Evolutionary conservation across 352 stramenopile genomes (phyloP).

Genomic region (Globisporangium rhizosaccharum): DNA sequence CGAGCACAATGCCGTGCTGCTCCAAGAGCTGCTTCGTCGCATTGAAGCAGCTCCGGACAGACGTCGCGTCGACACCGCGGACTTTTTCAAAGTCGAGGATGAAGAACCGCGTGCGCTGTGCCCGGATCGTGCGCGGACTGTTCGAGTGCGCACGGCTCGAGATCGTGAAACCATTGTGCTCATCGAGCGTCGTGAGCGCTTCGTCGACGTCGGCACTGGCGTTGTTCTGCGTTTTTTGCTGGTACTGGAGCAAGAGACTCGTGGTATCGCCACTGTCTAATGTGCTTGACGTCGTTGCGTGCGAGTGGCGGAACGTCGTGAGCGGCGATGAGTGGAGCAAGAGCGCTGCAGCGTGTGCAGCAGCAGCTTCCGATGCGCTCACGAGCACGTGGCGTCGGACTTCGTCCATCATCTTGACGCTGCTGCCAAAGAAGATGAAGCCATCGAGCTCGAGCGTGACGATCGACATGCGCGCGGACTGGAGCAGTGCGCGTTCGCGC

Average conservation of each 20-base stretch:
- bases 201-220: conserved; percentile 16
- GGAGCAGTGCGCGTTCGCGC: conserved; percentile 64
- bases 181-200: conserved; percentile 57
- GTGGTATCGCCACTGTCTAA: not conserved
- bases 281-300: not conserved
- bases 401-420: conserved; percentile 85
- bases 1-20: conserved; percentile 69
- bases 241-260: not conserved
- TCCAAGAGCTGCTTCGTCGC: conserved; percentile 75
- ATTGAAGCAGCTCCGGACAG: conserved; percentile 84
- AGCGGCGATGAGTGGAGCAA: conserved; percentile 8
- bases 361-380: conserved; percentile 18
- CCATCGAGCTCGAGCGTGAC: conserved; percentile 81
- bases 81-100: conserved; percentile 89
- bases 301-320: conserved; percentile 10
- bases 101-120: conserved; percentile 78
- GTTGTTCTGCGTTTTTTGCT: not conserved
- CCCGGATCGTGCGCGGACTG: conserved; percentile 37
- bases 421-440: conserved; percentile 87
- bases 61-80: conserved; percentile 85
- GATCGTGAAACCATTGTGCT: conserved; percentile 29
- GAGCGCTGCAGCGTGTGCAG: conserved; percentile 8
- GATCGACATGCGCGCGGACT: conserved; percentile 73
- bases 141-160: conserved; percentile 14
- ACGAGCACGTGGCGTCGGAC: conserved; percentile 81